These are phyloP conservation scores for Aotearoamyces nothofagi DNA, from an alignment of 2,329 filamentous ascomycete genomes.

Conservation along the genomic window DNA sequence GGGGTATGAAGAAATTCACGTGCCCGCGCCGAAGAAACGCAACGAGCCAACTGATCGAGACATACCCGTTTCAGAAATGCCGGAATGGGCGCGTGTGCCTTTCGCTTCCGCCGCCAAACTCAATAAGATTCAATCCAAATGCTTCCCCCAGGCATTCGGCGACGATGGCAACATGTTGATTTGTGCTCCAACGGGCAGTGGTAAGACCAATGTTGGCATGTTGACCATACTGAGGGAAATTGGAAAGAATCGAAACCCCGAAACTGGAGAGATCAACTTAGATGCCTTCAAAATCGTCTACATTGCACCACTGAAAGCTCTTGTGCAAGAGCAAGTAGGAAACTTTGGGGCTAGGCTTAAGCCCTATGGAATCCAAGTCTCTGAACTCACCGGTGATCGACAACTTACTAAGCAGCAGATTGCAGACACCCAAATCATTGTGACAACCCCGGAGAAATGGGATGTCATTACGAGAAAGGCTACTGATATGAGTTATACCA, in stretches of 20 bases:
- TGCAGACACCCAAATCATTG: slow-evolving; percentile 91
- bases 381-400: slow-evolving; percentile 93
- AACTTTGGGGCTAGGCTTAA: slow-evolving; percentile 90
- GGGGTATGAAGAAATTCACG: slow-evolving; percentile 96
- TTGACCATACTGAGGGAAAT: slow-evolving; percentile 90
- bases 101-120: slow-evolving; percentile 78
- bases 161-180: slow-evolving; percentile 96
- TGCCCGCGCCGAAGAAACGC: slow-evolving; percentile 81
- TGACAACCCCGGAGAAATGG: slow-evolving; percentile 98
- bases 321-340: slow-evolving; percentile 95
- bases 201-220: slow-evolving; percentile 98
- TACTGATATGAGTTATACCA: slow-evolving; percentile 92
- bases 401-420: slow-evolving; percentile 99
- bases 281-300: slow-evolving; percentile 98
- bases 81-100: slow-evolving; percentile 77
- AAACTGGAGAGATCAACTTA: slow-evolving; percentile 86
- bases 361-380: slow-evolving; percentile 79
- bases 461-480: slow-evolving; percentile 98
- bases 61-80: slow-evolving; percentile 75
- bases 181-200: slow-evolving; percentile 91
- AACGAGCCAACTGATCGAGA: slow-evolving; percentile 66
- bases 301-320: slow-evolving; percentile 86
- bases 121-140: slow-evolving; percentile 92
- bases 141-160: slow-evolving; percentile 78
- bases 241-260: slow-evolving; percentile 79